Conservation (phyloP, 768 basidiomycete genomes). For the Boletellus emodensis region DNA sequence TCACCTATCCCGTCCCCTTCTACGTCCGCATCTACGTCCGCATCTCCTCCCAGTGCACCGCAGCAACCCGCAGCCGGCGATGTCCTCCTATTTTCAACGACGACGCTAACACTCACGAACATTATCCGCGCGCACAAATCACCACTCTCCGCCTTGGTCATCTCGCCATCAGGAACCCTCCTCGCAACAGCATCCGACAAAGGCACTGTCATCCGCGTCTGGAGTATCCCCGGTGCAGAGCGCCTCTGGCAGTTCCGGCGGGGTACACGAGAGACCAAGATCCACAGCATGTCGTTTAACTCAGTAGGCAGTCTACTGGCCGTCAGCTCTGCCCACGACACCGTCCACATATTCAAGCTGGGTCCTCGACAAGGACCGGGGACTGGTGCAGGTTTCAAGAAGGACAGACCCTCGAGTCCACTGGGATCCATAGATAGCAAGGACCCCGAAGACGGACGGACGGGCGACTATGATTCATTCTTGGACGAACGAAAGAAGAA, state of each 20-base stretch:
- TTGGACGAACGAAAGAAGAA: constrained; percentile 70
- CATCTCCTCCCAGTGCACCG: constrained; percentile 36
- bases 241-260: constrained; percentile 94
- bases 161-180: constrained; percentile 84
- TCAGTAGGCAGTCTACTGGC: constrained; percentile 76
- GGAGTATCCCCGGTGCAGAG: constrained; percentile 86
- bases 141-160: constrained; percentile 80
- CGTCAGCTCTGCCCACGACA: constrained; percentile 89
- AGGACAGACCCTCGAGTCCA: constrained; percentile 47
- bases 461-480: constrained; percentile 83
- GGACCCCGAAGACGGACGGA: constrained; percentile 48
- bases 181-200: constrained; percentile 93
- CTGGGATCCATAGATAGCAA: constrained; percentile 62
- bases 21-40: constrained; percentile 43
- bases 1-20: constrained; percentile 86
- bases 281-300: constrained; percentile 87
- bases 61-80: constrained; percentile 61
- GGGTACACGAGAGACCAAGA: constrained; percentile 81
- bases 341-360: constrained; percentile 95
- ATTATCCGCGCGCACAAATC: constrained; percentile 97
- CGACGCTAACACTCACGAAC: constrained; percentile 87
- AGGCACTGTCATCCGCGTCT: constrained; percentile 96
- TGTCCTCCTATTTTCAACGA: constrained; percentile 92
- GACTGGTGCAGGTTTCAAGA: constrained; percentile 16
- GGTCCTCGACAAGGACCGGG: constrained; percentile 37